A percentile compares a stretch with the other conserved stretches of the same genome.
These are phyloP conservation scores for Mycosphaerella sp. DNA, from an alignment of 2,329 filamentous ascomycete species.

Conservation along the genomic window DNA sequence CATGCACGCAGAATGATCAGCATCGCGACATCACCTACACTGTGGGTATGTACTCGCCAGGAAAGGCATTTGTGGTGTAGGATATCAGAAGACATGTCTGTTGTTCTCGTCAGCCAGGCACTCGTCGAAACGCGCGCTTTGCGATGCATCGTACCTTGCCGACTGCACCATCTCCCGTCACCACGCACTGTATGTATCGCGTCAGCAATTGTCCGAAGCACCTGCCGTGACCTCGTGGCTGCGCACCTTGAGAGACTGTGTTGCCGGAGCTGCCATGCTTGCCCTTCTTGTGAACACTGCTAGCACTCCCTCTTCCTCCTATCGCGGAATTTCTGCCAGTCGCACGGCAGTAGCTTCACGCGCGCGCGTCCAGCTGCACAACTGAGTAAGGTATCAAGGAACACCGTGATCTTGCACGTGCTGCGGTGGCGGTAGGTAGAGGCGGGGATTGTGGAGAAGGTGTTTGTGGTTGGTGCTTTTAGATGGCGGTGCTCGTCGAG, in stretches of 20 bases:
- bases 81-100: slow-evolving; percentile 99
- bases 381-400: too few relatives aligned
- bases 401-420: not conserved
- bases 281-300: not conserved
- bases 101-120: slow-evolving; percentile 24
- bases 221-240: not conserved
- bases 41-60: slow-evolving; percentile 99
- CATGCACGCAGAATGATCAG: not conserved
- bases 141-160: slow-evolving; percentile 67
- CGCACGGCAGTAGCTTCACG: slow-evolving; percentile 9
- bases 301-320: slow-evolving; percentile 3
- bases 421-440: not conserved
- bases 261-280: slow-evolving; percentile 7
- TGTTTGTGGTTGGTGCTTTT: not conserved
- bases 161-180: slow-evolving; percentile 98
- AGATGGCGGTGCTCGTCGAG: not conserved
- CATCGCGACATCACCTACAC: slow-evolving; percentile 57
- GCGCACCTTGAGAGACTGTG: not conserved
- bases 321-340: slow-evolving; percentile 1
- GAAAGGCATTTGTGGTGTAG: slow-evolving; percentile 98
- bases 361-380: not conserved
- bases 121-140: not conserved
- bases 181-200: slow-evolving; percentile 60
- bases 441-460: not conserved
- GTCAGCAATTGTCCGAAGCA: not conserved